Percentiles rank a stretch among this genome's conserved stretches.
phyloP scores from a whole-genome alignment of 2,329 filamentous ascomycete species.

The Metarhizium sp. region DNA sequence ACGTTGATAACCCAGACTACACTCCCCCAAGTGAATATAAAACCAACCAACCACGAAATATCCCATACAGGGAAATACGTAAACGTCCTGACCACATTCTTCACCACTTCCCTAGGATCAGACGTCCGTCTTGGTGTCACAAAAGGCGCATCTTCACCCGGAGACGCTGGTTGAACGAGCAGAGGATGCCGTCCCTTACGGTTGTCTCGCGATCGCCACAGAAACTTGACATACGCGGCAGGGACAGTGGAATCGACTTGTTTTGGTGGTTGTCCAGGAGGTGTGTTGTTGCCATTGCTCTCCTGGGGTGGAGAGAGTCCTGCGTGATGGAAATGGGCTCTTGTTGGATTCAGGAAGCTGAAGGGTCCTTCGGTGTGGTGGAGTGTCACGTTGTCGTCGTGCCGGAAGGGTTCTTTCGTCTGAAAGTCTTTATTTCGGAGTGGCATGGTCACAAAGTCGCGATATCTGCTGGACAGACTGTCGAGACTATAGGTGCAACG shows the following conservation, averaged over 20 bases:
- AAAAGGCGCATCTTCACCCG: constrained; percentile 8
- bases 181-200: constrained; percentile 30
- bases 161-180: constrained; percentile 15
- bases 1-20: constrained; percentile 6
- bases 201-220: constrained; percentile 34
- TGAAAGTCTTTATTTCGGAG: constrained; percentile 3
- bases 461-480: neutral
- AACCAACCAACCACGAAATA: constrained; percentile 31
- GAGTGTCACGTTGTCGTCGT: constrained; percentile 4
- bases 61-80: constrained; percentile 30
- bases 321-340: constrained; percentile 6
- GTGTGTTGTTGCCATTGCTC: neutral
- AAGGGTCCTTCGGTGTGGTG: constrained; percentile 6
- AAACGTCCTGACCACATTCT: constrained; percentile 25
- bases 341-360: constrained; percentile 7
- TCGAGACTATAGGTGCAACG: neutral
- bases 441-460: neutral
- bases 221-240: constrained; percentile 19
- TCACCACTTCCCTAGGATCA: constrained; percentile 14
- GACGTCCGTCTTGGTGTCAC: constrained; percentile 13
- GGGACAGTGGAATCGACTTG: neutral
- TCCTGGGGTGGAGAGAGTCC: neutral
- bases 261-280: neutral
- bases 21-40: constrained; percentile 29
- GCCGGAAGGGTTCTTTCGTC: constrained; percentile 5